Evolutionary conservation across 1,284 basidiomycete genomes (phyloP).

Genomic region (Agaricales sp.): DNA sequence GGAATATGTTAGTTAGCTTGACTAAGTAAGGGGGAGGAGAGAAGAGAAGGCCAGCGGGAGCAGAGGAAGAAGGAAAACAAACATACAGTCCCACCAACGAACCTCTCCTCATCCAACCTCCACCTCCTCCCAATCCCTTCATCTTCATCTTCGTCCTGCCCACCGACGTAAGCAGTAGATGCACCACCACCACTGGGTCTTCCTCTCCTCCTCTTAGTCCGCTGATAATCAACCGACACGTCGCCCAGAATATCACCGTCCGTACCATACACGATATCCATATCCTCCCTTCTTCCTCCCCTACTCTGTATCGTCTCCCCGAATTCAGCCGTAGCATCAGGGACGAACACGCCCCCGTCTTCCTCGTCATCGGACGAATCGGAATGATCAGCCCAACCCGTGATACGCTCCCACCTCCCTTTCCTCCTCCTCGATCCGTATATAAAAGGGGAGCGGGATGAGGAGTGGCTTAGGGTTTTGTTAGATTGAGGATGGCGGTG

Average conservation of each 20-base stretch:
- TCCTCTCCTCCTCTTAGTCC: constrained; percentile 15
- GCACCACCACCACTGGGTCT: constrained; percentile 18
- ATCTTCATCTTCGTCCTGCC: not conserved
- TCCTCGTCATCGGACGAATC: constrained; percentile 51
- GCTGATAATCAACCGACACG: constrained; percentile 28
- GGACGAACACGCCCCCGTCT: too few relatives aligned
- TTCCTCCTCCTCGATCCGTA: constrained; percentile 20
- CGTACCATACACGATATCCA: constrained; percentile 30
- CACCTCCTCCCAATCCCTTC: not conserved
- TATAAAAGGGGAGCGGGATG: too few relatives aligned
- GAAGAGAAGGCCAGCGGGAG: constrained; percentile 32
- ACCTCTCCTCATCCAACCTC: not conserved
- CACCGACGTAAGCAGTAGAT: not conserved
- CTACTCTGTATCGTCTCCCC: constrained; percentile 25
- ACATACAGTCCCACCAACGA: not conserved
- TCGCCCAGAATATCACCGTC: constrained; percentile 73
- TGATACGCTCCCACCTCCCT: constrained; percentile 63
- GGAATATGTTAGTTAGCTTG: constrained; percentile 5
- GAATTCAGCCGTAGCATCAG: not conserved
- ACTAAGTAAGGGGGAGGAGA: constrained; percentile 2
- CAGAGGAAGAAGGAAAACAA: not conserved
- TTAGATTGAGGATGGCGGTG: too few relatives aligned
- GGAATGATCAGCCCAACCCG: constrained; percentile 59
- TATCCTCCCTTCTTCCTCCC: constrained; percentile 31
- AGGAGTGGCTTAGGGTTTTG: too few relatives aligned